Percentiles rank a stretch among this genome's conserved stretches.
Conservation (phyloP, 257 asterid genomes). For the Rauvolfia tetraphylla region DNA sequence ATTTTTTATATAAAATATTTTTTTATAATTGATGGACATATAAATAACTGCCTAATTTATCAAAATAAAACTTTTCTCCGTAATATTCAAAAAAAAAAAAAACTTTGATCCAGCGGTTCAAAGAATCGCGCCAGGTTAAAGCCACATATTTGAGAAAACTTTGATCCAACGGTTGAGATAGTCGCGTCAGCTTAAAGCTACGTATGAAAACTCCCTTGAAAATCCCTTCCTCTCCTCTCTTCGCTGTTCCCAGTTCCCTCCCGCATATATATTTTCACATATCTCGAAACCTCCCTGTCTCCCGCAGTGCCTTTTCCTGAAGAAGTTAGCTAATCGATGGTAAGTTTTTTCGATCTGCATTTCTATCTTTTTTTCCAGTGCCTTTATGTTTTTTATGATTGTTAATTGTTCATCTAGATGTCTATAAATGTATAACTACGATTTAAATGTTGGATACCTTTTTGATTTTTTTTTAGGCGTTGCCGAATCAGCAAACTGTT, state of each 20-base stretch:
- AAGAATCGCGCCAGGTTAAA: background rate
- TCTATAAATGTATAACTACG: background rate
- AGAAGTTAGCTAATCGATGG: background rate
- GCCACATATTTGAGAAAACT: background rate
- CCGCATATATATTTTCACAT: too few species aligned
- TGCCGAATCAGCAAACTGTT: constrained; percentile 74
- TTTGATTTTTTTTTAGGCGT: constrained; percentile 40
- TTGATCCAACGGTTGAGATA: constrained; percentile 1
- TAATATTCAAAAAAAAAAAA: too few species aligned
- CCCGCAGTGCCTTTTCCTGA: background rate
- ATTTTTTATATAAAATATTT: too few species aligned
- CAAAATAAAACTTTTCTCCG: too few species aligned
- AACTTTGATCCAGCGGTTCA: constrained; percentile 5
- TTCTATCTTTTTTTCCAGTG: background rate
- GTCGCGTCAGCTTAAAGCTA: constrained; percentile 8
- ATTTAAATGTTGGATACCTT: background rate
- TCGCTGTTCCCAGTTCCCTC: background rate
- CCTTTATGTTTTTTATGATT: background rate
- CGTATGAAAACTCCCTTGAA: constrained; percentile 6
- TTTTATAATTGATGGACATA: too few species aligned
- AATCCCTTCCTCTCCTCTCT: constrained; percentile 1
- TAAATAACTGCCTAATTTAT: too few species aligned
- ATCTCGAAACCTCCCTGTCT: too few species aligned
- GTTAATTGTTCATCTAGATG: background rate
- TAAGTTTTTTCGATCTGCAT: background rate